Evolutionary conservation across 306 rosid genomes (phyloP).

Genomic region (Gynostemma pentaphyllum): DNA sequence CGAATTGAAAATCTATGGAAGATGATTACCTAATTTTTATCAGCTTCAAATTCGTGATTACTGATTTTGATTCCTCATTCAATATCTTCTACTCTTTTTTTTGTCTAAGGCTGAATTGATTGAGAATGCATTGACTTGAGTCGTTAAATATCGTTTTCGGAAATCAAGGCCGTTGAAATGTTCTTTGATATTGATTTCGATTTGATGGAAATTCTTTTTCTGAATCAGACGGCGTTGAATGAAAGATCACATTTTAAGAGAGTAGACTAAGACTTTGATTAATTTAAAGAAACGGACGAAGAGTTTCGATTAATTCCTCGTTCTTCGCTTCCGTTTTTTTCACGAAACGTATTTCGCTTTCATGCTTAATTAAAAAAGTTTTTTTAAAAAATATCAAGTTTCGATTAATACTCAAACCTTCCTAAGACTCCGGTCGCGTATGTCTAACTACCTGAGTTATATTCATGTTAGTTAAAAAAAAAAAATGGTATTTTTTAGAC

Average conservation of each 20-base stretch:
- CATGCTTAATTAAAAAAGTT: neutral
- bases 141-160: neutral
- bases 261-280: neutral
- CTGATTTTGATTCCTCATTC: neutral
- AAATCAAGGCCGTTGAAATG: constrained; percentile 5
- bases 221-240: neutral
- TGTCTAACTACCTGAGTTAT: no score
- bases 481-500: no score
- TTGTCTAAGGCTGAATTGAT: neutral
- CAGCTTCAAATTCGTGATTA: neutral
- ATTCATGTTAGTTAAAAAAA: no score
- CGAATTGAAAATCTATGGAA: no score
- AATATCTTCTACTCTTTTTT: neutral
- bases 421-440: no score
- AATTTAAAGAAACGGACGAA: neutral
- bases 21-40: no score
- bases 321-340: constrained; percentile 5
- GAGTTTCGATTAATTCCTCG: neutral
- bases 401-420: no score
- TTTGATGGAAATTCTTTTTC: neutral
- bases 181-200: no score
- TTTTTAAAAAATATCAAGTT: no score
- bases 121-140: neutral
- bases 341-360: neutral
- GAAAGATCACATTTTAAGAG: neutral